These are phyloP conservation scores for Blastobotrys indianensis DNA, from an alignment of 1,139 yeast species.

Conservation along the genomic window DNA sequence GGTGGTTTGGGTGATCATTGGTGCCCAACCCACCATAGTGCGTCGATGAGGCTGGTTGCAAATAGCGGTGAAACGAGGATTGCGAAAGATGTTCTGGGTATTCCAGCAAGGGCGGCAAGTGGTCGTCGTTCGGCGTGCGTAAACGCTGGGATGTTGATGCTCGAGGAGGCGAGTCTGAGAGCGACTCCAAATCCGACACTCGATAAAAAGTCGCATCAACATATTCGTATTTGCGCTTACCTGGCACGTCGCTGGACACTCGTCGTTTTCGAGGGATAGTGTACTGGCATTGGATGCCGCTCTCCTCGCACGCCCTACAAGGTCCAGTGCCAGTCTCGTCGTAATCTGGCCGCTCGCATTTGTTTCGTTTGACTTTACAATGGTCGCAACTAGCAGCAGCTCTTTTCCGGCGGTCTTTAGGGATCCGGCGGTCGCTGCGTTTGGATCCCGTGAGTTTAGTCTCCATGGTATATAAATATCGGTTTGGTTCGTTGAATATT, in stretches of 20 bases:
- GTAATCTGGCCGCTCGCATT: constrained; percentile 9
- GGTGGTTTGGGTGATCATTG: too few species aligned
- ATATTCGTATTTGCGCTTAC: constrained; percentile 13
- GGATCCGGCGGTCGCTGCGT: constrained; percentile 13
- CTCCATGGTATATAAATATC: too few species aligned
- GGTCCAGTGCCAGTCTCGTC: constrained; percentile 4
- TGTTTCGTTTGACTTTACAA: constrained; percentile 14
- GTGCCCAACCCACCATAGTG: too few species aligned
- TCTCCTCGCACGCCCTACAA: constrained; percentile 9
- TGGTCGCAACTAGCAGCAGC: constrained; percentile 16
- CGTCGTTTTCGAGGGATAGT: constrained; percentile 14
- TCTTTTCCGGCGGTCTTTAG: constrained; percentile 12
- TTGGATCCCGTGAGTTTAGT: background rate
- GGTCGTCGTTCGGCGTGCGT: background rate
- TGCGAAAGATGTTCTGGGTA: too few species aligned
- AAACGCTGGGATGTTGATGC: background rate
- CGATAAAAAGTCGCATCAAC: constrained; percentile 13
- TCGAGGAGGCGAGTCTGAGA: too few species aligned
- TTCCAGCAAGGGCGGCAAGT: too few species aligned
- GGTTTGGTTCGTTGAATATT: too few species aligned
- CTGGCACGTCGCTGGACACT: constrained; percentile 13
- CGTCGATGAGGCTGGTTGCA: too few species aligned
- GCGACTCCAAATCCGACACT: too few species aligned
- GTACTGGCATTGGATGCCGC: constrained; percentile 9
- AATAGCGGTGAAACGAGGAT: too few species aligned